phyloP scores from a whole-genome alignment of 129 eudicot genomes.

The Rutidosis leptorrhynchoides region DNA sequence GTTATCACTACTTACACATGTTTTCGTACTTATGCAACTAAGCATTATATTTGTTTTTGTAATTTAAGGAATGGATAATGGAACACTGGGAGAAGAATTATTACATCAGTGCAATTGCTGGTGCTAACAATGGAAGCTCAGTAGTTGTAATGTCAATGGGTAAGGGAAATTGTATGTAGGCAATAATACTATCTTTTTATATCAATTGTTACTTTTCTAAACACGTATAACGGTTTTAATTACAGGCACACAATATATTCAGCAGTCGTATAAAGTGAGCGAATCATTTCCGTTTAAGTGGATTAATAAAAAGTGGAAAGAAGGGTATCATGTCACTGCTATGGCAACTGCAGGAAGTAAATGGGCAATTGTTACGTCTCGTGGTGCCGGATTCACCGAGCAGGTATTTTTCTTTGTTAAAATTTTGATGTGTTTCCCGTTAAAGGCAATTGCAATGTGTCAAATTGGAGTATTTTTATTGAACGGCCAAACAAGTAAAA shows the following conservation, averaged over 20 bases:
- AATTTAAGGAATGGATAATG: constrained; percentile 82
- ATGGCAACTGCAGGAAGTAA: constrained; percentile 90
- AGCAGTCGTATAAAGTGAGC: constrained; percentile 90
- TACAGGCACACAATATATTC: constrained; percentile 63
- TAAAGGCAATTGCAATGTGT: not conserved
- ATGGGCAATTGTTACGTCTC: constrained; percentile 91
- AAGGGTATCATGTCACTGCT: constrained; percentile 81
- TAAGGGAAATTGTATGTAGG: constrained; percentile 19
- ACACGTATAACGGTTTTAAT: not conserved
- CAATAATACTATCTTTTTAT: not conserved
- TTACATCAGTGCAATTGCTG: constrained; percentile 80
- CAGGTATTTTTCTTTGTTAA: constrained; percentile 40
- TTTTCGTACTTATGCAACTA: not conserved
- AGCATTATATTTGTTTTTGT: not conserved
- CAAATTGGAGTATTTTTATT: not conserved
- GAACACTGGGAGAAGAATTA: constrained; percentile 86
- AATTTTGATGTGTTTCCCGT: not conserved
- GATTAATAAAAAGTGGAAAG: constrained; percentile 92
- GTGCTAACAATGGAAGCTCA: constrained; percentile 76
- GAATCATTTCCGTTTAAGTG: constrained; percentile 86
- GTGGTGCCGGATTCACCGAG: constrained; percentile 75
- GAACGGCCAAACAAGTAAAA: too few relatives aligned
- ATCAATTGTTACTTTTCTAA: not conserved
- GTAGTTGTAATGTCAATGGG: constrained; percentile 85
- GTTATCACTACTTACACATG: not conserved